Evolutionary conservation across 129 eudicot species (phyloP).

Genomic region (Pseudognaphalium luteoalbum): DNA sequence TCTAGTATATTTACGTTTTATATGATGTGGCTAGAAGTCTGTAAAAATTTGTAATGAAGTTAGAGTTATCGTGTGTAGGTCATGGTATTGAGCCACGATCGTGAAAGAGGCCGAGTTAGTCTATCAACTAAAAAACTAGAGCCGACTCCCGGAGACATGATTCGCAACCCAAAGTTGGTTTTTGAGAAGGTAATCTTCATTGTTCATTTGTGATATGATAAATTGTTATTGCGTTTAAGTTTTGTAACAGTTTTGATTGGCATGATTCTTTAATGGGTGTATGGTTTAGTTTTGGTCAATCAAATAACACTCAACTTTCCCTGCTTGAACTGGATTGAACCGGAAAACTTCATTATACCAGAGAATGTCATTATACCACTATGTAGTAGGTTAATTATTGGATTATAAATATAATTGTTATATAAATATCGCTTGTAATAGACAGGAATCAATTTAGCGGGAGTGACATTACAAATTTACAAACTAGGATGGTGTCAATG

Average conservation of each 20-base stretch:
- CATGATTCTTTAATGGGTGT: neutral
- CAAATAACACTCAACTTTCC: neutral
- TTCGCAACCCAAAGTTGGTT: constrained; percentile 89
- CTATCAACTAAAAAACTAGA: constrained; percentile 92
- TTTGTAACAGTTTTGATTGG: neutral
- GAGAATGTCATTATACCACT: neutral
- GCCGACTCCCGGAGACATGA: constrained; percentile 98
- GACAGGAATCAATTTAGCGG: neutral
- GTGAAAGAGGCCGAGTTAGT: constrained; percentile 95
- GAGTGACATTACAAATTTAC: neutral
- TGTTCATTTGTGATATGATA: neutral
- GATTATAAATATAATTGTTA: neutral
- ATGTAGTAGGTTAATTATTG: neutral
- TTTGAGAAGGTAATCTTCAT: constrained; percentile 77
- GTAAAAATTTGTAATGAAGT: neutral
- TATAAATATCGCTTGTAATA: neutral
- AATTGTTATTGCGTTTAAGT: too few relatives aligned
- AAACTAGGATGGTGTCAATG: neutral
- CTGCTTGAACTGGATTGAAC: neutral
- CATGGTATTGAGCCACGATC: constrained; percentile 90
- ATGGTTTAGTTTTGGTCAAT: neutral
- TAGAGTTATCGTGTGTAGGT: constrained; percentile 46
- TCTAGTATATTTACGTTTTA: neutral
- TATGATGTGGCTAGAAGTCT: neutral
- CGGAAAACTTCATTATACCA: neutral